phyloP scores from a whole-genome alignment of 2,329 filamentous ascomycete genomes.

The Zarea fungicola region DNA sequence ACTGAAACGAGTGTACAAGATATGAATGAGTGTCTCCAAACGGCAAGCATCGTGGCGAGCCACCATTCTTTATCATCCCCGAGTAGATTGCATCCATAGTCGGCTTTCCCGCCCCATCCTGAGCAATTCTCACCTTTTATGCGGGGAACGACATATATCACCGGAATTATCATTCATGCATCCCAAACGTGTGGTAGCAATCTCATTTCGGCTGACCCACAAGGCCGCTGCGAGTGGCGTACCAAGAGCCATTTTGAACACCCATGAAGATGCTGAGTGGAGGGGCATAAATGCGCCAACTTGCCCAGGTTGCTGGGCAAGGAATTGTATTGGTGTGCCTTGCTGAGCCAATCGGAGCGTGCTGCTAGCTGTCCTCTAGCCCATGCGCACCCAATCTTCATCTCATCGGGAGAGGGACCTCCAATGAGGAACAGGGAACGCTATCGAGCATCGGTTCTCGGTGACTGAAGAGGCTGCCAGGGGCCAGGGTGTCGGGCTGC shows the following conservation, averaged over 20 bases:
- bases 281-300: neutral
- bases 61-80: neutral
- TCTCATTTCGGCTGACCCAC: conserved; percentile 9
- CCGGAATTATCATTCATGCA: conserved; percentile 1
- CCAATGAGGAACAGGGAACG: neutral
- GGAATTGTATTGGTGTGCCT: too few species aligned
- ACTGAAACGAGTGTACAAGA: neutral
- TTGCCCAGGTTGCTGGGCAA: too few species aligned
- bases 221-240: neutral
- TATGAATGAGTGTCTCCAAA: neutral
- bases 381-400: neutral
- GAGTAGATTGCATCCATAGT: neutral
- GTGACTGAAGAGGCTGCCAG: neutral
- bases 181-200: neutral
- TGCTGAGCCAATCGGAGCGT: neutral
- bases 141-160: neutral
- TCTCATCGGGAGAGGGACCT: neutral
- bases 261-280: neutral
- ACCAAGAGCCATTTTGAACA: neutral
- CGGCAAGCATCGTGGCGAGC: neutral
- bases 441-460: neutral
- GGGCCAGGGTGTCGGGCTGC: too few species aligned
- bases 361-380: neutral
- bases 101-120: neutral
- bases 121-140: neutral